A percentile compares a stretch with the other conserved stretches of the same genome.
phyloP scores from a whole-genome alignment of 768 basidiomycete species.

The Xerocomus spinulosus region DNA sequence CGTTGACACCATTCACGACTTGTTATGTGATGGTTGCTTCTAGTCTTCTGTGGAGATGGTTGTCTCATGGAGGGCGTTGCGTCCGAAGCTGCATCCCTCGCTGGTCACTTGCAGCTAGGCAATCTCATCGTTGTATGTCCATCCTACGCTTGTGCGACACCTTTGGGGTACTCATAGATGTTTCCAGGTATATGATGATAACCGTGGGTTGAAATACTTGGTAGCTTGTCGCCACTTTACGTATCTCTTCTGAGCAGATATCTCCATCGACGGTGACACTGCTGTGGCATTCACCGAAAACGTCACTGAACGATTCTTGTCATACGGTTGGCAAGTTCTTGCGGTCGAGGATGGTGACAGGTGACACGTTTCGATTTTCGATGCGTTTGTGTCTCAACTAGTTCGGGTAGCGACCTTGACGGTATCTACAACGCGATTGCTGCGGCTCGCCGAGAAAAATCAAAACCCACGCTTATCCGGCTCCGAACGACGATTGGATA shows the following conservation, averaged over 20 bases:
- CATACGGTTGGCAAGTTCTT: conserved; percentile 95
- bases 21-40: conserved; percentile 3
- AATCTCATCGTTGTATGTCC: conserved; percentile 82
- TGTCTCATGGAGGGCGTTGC: conserved; percentile 97
- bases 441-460: conserved; percentile 68
- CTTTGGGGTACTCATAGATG: conserved; percentile 14
- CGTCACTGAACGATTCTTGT: conserved; percentile 78
- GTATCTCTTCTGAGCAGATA: conserved; percentile 49
- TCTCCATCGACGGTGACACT: conserved; percentile 95
- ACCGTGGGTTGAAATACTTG: conserved; percentile 53
- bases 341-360: conserved; percentile 75
- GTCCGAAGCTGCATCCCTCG: conserved; percentile 87
- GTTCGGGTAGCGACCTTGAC: conserved; percentile 59
- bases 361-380: conserved; percentile 38
- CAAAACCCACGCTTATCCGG: conserved; percentile 83
- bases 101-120: conserved; percentile 89
- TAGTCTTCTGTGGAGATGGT: conserved; percentile 90
- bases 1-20: neutral
- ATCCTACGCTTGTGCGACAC: conserved; percentile 11
- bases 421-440: conserved; percentile 76
- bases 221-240: conserved; percentile 1
- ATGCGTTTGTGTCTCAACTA: conserved; percentile 1
- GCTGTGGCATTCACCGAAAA: conserved; percentile 92
- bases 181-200: conserved; percentile 85
- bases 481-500: conserved; percentile 89